Evolutionary conservation across 106 monocot genomes (phyloP).

Genomic region (Acanthochlamys bracteata): DNA sequence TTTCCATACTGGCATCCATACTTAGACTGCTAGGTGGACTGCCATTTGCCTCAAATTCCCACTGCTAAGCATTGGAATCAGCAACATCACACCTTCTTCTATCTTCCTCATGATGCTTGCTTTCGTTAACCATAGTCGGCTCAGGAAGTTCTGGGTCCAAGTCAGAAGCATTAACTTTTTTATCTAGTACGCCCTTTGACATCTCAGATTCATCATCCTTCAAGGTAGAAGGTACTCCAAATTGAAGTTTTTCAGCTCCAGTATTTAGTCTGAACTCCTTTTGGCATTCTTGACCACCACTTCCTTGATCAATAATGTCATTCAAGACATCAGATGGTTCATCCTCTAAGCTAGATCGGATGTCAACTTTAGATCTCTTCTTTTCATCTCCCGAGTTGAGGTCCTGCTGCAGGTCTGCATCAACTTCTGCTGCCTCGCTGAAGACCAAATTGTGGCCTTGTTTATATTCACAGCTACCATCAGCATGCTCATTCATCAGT

Average conservation of each 20-base stretch:
- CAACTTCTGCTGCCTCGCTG: background rate
- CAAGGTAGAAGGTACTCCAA: too few relatives aligned
- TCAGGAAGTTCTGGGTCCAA: background rate
- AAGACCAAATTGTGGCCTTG: background rate
- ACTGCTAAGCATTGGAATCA: background rate
- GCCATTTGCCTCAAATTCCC: background rate
- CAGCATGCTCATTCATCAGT: background rate
- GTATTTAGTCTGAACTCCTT: too few relatives aligned
- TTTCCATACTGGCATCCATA: background rate
- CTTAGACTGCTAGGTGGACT: background rate
- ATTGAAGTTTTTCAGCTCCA: too few relatives aligned
- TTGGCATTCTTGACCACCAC: too few relatives aligned
- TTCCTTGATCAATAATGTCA: too few relatives aligned
- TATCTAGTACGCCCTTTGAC: background rate
- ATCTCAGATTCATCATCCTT: background rate
- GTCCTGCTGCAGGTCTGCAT: background rate
- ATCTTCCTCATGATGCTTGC: background rate
- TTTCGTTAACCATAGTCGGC: background rate
- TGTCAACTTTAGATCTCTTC: background rate
- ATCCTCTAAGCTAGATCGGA: background rate
- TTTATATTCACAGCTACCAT: background rate
- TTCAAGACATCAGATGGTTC: background rate
- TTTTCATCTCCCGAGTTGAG: background rate
- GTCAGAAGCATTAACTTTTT: background rate
- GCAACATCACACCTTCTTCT: background rate